Evolutionary conservation across 805 yeast species (phyloP).

Genomic region (Starmera quercuum): DNA sequence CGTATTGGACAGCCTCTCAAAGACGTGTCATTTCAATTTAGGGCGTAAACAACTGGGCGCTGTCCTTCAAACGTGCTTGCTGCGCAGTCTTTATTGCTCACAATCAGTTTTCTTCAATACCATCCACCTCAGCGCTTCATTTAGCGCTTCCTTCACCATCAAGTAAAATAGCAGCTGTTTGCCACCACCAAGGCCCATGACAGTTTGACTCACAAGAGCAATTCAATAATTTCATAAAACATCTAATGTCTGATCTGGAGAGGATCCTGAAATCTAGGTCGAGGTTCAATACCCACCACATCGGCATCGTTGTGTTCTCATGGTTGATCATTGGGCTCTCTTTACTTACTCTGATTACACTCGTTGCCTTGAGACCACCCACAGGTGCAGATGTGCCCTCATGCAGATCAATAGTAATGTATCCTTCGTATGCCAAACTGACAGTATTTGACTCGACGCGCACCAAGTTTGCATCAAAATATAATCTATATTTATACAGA

Average conservation of each 20-base stretch:
- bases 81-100: too few relatives aligned
- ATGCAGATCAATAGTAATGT: conserved; percentile 72
- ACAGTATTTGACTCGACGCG: conserved; percentile 64
- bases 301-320: background rate
- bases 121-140: too few relatives aligned
- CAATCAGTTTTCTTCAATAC: too few relatives aligned
- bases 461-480: conserved; percentile 69
- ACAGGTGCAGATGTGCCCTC: conserved; percentile 41
- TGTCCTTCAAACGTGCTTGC: too few relatives aligned
- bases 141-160: too few relatives aligned
- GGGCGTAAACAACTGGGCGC: too few relatives aligned
- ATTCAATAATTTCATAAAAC: background rate
- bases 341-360: background rate
- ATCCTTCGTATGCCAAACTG: conserved; percentile 74
- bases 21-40: too few relatives aligned
- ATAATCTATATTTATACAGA: conserved; percentile 76
- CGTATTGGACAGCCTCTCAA: too few relatives aligned
- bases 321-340: conserved; percentile 1
- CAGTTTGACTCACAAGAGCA: background rate
- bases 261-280: too few relatives aligned
- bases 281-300: background rate
- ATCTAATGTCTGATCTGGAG: background rate
- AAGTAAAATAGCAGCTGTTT: background rate
- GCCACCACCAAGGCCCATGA: background rate
- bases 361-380: background rate